Conservation (phyloP, 768 basidiomycete genomes). For the Termitomyces bulborhizus region DNA sequence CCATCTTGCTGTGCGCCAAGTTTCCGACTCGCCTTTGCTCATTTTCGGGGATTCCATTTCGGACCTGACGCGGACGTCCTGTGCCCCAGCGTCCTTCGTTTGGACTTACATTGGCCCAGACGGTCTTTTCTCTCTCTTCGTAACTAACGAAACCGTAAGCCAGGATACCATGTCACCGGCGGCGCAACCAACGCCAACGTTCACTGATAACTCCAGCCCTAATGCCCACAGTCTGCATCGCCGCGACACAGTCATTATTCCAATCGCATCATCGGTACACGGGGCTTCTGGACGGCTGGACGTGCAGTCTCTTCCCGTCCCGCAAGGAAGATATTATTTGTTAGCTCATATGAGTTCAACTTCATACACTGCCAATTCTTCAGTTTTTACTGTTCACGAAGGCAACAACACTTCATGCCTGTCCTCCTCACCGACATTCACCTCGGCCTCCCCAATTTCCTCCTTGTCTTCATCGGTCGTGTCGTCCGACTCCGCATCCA, state of each 20-base stretch:
- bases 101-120: conserved; percentile 35
- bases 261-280: conserved; percentile 23
- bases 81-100: conserved; percentile 19
- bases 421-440: conserved; percentile 5
- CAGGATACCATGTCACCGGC: conserved; percentile 14
- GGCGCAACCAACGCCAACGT: conserved; percentile 3
- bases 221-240: conserved; percentile 5
- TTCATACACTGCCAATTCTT: conserved; percentile 12
- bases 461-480: conserved; percentile 4
- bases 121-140: conserved; percentile 23
- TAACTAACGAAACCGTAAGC: conserved; percentile 31
- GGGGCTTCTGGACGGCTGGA: conserved; percentile 22
- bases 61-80: conserved; percentile 20
- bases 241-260: conserved; percentile 15
- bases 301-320: conserved; percentile 42
- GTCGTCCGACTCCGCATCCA: conserved; percentile 14
- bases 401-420: conserved; percentile 31
- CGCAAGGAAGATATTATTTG: conserved; percentile 44
- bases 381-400: conserved; percentile 24
- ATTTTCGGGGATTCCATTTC: conserved; percentile 13
- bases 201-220: not conserved
- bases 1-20: conserved; percentile 3
- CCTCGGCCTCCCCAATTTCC: conserved; percentile 10
- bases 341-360: conserved; percentile 18
- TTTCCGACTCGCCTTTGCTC: conserved; percentile 12